A percentile compares a stretch with the other conserved stretches of the same genome.
phyloP scores from a whole-genome alignment of 345 rosid species.

The Lepidium africanum region DNA sequence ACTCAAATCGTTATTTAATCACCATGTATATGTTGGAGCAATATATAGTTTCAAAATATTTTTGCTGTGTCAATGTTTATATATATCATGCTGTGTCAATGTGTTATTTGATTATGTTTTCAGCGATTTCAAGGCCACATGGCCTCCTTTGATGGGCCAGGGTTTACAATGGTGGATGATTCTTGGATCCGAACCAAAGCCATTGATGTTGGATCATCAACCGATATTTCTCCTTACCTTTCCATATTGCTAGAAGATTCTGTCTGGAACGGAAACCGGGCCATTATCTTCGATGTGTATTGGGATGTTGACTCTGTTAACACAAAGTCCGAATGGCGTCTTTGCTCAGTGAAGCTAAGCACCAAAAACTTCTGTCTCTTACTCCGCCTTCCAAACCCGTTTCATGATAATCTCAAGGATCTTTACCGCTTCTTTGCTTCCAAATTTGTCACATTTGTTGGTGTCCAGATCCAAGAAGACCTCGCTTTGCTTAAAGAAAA shows the following conservation, averaged over 20 bases:
- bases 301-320: constrained; percentile 7
- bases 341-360: constrained; percentile 25
- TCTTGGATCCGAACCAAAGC: constrained; percentile 28
- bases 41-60: too few relatives aligned
- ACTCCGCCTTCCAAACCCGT: constrained; percentile 17
- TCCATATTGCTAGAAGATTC: constrained; percentile 21
- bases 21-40: too few relatives aligned
- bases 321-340: constrained; percentile 20
- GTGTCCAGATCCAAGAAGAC: constrained; percentile 21
- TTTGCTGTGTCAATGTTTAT: too few relatives aligned
- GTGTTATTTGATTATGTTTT: neutral
- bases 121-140: constrained; percentile 1
- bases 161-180: constrained; percentile 18
- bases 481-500: constrained; percentile 19
- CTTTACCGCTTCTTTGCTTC: constrained; percentile 33
- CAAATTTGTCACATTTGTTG: constrained; percentile 26
- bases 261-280: constrained; percentile 24
- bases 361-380: constrained; percentile 24
- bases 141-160: constrained; percentile 29
- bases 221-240: constrained; percentile 30
- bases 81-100: neutral
- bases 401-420: constrained; percentile 17
- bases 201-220: constrained; percentile 21
- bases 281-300: constrained; percentile 23
- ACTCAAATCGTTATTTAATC: too few relatives aligned